Evolutionary conservation across 1,284 basidiomycete genomes (phyloP).

Genomic region (Leccinum fuscescens): DNA sequence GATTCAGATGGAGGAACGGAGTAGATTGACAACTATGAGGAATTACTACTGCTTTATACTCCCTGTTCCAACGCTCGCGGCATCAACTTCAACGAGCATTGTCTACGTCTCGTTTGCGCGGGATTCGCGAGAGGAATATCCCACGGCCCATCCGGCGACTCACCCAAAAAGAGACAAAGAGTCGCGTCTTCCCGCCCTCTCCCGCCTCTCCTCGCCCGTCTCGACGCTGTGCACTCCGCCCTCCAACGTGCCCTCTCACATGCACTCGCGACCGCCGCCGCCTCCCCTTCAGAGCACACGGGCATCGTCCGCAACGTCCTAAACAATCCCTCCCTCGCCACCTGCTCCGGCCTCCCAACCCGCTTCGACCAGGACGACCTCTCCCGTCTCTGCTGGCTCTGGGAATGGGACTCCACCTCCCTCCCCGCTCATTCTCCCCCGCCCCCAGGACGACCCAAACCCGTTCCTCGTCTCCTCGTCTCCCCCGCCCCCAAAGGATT

Average conservation of each 20-base stretch:
- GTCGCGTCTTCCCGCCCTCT: slow-evolving; percentile 36
- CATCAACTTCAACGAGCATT: no score
- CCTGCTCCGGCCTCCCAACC: slow-evolving; percentile 64
- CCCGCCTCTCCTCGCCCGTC: slow-evolving; percentile 58
- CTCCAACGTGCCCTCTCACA: slow-evolving; percentile 78
- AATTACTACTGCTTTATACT: no score
- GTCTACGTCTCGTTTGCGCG: no score
- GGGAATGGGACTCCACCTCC: slow-evolving; percentile 73
- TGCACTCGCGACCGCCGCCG: slow-evolving; percentile 75
- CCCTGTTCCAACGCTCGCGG: no score
- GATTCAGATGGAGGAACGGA: no score
- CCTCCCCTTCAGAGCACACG: slow-evolving; percentile 73
- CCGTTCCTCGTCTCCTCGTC: slow-evolving; percentile 58
- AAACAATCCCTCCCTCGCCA: slow-evolving; percentile 66
- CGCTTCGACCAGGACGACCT: slow-evolving; percentile 67
- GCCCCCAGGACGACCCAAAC: slow-evolving; percentile 56
- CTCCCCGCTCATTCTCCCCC: slow-evolving; percentile 19
- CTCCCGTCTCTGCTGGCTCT: slow-evolving; percentile 77
- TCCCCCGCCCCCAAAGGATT: slow-evolving; percentile 52
- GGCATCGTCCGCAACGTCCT: slow-evolving; percentile 75
- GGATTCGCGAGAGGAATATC: no score
- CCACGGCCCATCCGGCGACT: slow-evolving; percentile 29
- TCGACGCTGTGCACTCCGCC: slow-evolving; percentile 60
- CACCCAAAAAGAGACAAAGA: slow-evolving; percentile 10
- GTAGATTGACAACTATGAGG: no score